Evolutionary conservation across 176 grass and related monocot genomes (phyloP).

Genomic region (Eleusine coracana): DNA sequence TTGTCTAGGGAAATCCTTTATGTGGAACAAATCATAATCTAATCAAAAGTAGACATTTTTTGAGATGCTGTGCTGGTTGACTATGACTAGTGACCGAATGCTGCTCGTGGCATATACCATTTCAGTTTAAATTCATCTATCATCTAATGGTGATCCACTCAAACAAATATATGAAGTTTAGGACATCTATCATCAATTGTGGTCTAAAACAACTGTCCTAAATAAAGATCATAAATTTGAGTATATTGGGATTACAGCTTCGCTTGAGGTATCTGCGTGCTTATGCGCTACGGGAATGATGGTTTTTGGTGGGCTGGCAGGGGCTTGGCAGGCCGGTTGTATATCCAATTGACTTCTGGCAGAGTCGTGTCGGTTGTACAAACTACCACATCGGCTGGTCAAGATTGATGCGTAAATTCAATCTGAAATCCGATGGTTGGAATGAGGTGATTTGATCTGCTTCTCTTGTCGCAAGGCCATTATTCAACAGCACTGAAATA

Average conservation of each 20-base stretch:
- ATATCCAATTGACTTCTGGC: neutral
- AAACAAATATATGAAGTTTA: neutral
- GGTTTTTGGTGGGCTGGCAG: neutral
- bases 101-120: neutral
- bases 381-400: neutral
- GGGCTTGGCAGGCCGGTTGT: neutral
- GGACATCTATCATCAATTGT: neutral
- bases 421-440: neutral
- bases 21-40: slow-evolving; percentile 32
- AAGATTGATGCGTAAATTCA: neutral
- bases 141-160: neutral
- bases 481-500: neutral
- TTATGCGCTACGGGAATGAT: neutral
- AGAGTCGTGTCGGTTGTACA: too few relatives aligned
- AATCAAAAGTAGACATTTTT: slow-evolving; percentile 54
- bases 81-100: slow-evolving; percentile 28
- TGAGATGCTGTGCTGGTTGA: slow-evolving; percentile 37
- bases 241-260: neutral
- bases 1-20: slow-evolving; percentile 4
- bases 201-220: neutral
- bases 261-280: neutral
- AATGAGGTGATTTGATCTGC: neutral
- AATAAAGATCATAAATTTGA: neutral
- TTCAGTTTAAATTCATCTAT: neutral
- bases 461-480: neutral